A percentile compares a stretch with the other conserved stretches of the same genome.
Evolutionary conservation across 78 protist genomes (phyloP).

Genomic region (Bodo saltans): DNA sequence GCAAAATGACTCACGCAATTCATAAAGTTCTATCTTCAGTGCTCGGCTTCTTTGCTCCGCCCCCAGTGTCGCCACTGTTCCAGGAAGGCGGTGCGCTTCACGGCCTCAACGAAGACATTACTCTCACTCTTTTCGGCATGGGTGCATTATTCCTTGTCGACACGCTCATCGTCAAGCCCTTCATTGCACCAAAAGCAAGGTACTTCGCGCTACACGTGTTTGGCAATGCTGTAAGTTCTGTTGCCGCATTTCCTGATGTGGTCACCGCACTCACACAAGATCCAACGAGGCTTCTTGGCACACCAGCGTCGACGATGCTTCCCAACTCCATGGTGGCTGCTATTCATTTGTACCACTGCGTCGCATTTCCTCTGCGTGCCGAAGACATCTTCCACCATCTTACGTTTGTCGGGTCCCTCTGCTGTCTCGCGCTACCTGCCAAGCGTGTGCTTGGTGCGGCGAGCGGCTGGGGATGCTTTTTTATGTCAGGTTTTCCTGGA

Average conservation of each 20-base stretch:
- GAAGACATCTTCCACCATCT: conserved; percentile 11
- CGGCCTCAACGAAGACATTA: neutral
- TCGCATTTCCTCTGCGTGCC: neutral
- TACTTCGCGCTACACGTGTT: neutral
- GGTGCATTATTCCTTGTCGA: neutral
- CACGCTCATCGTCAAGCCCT: neutral
- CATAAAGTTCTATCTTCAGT: too few species aligned
- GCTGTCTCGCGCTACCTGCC: neutral
- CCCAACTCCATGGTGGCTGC: too few species aligned
- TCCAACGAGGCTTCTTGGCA: too few species aligned
- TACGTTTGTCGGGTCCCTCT: neutral
- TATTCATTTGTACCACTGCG: conserved; percentile 13
- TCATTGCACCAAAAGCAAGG: neutral
- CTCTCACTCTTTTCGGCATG: neutral
- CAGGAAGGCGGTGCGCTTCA: neutral
- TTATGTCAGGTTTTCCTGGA: conserved; percentile 17
- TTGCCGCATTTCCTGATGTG: neutral
- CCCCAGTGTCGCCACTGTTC: neutral
- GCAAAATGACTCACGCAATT: too few species aligned
- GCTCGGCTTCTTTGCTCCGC: too few species aligned
- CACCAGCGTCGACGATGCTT: too few species aligned
- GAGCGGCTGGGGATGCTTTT: neutral
- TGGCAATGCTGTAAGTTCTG: neutral
- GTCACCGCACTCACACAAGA: neutral
- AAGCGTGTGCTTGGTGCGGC: neutral